phyloP scores from a whole-genome alignment of 345 rosid genomes.

The Camelina neglecta region DNA sequence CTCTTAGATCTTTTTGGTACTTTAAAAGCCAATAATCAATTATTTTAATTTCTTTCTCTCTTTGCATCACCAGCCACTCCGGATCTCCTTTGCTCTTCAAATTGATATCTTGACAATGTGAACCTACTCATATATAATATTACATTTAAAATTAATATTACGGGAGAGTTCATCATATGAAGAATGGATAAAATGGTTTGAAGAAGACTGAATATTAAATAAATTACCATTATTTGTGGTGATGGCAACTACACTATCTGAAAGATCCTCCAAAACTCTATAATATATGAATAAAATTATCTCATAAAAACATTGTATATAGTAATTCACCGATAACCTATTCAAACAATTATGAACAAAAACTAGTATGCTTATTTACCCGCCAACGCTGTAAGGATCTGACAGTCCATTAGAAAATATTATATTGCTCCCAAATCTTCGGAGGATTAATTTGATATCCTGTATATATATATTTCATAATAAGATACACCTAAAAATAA shows the following conservation, averaged over 20 bases:
- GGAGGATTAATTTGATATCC: slow-evolving; percentile 51
- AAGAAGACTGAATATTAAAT: neutral
- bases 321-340: neutral
- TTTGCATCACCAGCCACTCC: slow-evolving; percentile 50
- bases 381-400: slow-evolving; percentile 58
- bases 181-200: neutral
- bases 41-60: slow-evolving; percentile 46
- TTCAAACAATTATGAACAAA: neutral
- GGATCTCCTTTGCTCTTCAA: slow-evolving; percentile 41
- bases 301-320: neutral
- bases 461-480: slow-evolving; percentile 16
- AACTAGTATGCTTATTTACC: slow-evolving; percentile 37
- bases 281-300: neutral
- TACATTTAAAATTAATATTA: neutral
- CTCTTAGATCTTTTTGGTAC: slow-evolving; percentile 36
- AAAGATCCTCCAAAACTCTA: slow-evolving; percentile 55
- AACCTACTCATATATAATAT: slow-evolving; percentile 41
- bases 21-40: slow-evolving; percentile 50
- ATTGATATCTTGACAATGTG: slow-evolving; percentile 49
- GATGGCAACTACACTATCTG: slow-evolving; percentile 50
- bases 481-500: neutral
- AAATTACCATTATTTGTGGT: slow-evolving; percentile 42
- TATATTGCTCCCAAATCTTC: slow-evolving; percentile 58
- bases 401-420: slow-evolving; percentile 56
- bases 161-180: neutral